Conservation (phyloP, 2,329 filamentous ascomycete genomes). For the Alternaria sp. region DNA sequence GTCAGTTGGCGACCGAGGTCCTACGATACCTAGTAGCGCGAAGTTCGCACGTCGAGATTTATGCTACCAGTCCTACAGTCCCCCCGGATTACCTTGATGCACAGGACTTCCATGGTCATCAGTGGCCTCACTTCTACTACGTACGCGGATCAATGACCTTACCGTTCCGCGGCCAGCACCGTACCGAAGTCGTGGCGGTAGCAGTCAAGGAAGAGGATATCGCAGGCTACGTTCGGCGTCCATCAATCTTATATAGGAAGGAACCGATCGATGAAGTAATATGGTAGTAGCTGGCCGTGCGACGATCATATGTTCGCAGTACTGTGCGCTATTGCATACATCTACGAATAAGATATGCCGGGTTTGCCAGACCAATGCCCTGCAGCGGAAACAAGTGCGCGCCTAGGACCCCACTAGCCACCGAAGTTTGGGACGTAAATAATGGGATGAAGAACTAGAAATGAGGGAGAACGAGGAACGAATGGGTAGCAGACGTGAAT, state of each 20-base stretch:
- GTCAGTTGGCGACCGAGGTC: neutral
- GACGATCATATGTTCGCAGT: neutral
- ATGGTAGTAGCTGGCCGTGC: neutral
- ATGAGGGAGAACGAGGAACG: neutral
- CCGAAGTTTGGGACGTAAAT: neutral
- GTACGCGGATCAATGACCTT: neutral
- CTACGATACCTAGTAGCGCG: neutral
- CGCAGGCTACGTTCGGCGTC: rapidly evolving
- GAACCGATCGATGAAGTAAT: neutral
- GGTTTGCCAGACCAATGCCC: neutral
- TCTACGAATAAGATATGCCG: neutral
- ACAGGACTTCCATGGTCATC: neutral
- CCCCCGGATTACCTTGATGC: neutral
- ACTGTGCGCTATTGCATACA: neutral
- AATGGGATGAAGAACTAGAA: neutral
- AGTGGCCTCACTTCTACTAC: neutral
- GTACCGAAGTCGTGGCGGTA: neutral
- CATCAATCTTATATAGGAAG: neutral
- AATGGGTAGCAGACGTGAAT: neutral
- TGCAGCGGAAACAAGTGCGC: neutral
- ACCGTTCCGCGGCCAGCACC: neutral
- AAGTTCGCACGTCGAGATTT: neutral
- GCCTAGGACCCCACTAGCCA: neutral
- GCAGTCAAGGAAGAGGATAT: no score
- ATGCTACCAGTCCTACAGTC: neutral